These are phyloP conservation scores for Abrus precatorius DNA, from an alignment of 306 rosid species.

Conservation along the genomic window DNA sequence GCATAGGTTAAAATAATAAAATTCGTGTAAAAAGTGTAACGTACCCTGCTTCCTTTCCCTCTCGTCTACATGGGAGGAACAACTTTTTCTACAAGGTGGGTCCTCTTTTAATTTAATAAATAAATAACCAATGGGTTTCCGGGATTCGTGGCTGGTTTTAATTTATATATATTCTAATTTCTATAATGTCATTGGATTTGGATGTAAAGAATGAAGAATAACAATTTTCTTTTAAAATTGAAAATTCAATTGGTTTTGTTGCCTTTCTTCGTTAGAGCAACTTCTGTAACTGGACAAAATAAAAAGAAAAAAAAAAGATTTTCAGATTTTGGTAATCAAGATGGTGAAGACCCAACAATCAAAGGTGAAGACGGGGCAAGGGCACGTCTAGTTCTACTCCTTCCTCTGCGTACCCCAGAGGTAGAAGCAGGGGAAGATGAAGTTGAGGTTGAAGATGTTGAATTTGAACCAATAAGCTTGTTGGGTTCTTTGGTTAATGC, in stretches of 20 bases:
- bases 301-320: background rate
- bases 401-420: slow-evolving; percentile 68
- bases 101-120: background rate
- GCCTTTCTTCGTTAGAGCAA: slow-evolving; percentile 44
- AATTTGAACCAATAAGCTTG: slow-evolving; percentile 53
- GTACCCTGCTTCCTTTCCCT: background rate
- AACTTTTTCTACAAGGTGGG: slow-evolving; percentile 13
- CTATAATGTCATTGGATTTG: slow-evolving; percentile 33
- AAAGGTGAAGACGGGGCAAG: slow-evolving; percentile 83
- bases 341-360: slow-evolving; percentile 60
- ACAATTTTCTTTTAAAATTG: slow-evolving; percentile 32
- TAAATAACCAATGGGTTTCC: slow-evolving; percentile 23
- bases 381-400: slow-evolving; percentile 83
- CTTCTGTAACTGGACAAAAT: slow-evolving; percentile 27
- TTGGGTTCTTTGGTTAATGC: slow-evolving; percentile 53
- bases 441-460: slow-evolving; percentile 55
- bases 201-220: slow-evolving; percentile 53
- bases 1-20: background rate
- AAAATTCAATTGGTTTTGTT: slow-evolving; percentile 29
- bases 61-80: background rate
- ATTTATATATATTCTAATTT: background rate
- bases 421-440: slow-evolving; percentile 60
- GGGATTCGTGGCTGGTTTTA: slow-evolving; percentile 44
- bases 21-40: background rate
- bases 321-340: slow-evolving; percentile 51